A percentile compares a stretch with the other conserved stretches of the same genome.
These are phyloP conservation scores for Crithidia fasciculata DNA, from an alignment of 208 protist genomes.

Conservation along the genomic window DNA sequence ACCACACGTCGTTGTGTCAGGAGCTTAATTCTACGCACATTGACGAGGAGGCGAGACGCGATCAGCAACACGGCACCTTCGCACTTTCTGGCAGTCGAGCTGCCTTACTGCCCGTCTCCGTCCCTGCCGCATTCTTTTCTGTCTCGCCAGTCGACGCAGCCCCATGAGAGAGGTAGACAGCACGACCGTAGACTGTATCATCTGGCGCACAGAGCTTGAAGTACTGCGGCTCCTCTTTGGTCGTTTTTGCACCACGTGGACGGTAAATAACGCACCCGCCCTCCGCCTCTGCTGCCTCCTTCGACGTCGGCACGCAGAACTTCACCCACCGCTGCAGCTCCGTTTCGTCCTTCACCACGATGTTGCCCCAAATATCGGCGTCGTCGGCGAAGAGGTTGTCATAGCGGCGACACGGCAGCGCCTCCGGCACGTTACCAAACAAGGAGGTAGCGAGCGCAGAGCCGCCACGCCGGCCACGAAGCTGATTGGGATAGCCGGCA, in stretches of 20 bases:
- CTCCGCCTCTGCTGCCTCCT: not conserved
- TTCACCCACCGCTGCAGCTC: not conserved
- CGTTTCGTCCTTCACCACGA: not conserved
- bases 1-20: too few species aligned
- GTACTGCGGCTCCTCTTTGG: not conserved
- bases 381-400: not conserved
- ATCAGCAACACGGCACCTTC: too few species aligned
- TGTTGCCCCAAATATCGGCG: constrained; percentile 9
- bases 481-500: too few species aligned
- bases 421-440: not conserved
- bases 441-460: too few species aligned
- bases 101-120: not conserved
- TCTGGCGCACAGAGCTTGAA: constrained; percentile 3
- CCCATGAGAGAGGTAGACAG: not conserved
- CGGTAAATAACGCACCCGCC: constrained; percentile 10
- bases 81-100: too few species aligned
- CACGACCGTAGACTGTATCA: constrained; percentile 7
- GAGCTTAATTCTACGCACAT: too few species aligned
- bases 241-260: not conserved
- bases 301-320: not conserved
- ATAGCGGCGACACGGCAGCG: constrained; percentile 3
- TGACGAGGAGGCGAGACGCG: too few species aligned
- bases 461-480: too few species aligned
- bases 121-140: not conserved
- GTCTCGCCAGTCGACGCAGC: not conserved